Base-by-base conservation (phyloP, 2,329 filamentous ascomycete species). In the Camillea tinctor region DNA sequence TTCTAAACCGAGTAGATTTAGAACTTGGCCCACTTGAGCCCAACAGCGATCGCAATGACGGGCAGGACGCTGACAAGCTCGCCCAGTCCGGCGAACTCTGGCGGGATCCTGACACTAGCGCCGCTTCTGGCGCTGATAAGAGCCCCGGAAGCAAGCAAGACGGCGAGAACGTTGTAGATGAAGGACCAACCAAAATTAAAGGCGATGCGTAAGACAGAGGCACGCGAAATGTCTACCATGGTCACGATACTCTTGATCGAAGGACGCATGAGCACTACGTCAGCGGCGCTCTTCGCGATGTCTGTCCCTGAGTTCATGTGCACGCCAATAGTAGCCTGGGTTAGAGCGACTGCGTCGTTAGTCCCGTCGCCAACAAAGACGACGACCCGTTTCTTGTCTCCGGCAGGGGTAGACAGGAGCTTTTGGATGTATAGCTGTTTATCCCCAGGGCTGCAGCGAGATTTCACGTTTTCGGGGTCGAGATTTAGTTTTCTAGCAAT, bases 301-400 rank as follows among this genome's bases (percentile, higher is more conserved):
- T 92, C 89, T 1, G 81, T 85, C 4, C 80, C 80, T 50, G 75
- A 73, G 60, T 83, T 83, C 71, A 94, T 84, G 64, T 91, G 88
- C 0, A 93, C 79, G 24, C 91, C 91, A 24, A 94, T 82, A 5
- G 83, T 83, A 1, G 91, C 89, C 69, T 88, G 84, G 0, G 89
- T 86, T 2, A 94, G 80, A 0, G 91, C 91, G 2, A 85, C 80
- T 0, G 91, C 88, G 68, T 94, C 91, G 71, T 94, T 94, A 15
- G 89, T 92, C 1, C 91, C 91, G 66, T 94, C 91, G 36, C 91
- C 91, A 55, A 84, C 83, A 73, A 94, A 93, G 5, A 93, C 73
- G 19, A 91, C 82, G 1, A 81, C 73, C 0, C 75, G 66, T 50
- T 63, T 60, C 24, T 50, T 51, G 15, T 57, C 55, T n/a, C 21